A percentile compares a stretch with the other conserved stretches of the same genome.
phyloP scores from a whole-genome alignment of 148 eudicot species.

The Rhododendron griersonianum region DNA sequence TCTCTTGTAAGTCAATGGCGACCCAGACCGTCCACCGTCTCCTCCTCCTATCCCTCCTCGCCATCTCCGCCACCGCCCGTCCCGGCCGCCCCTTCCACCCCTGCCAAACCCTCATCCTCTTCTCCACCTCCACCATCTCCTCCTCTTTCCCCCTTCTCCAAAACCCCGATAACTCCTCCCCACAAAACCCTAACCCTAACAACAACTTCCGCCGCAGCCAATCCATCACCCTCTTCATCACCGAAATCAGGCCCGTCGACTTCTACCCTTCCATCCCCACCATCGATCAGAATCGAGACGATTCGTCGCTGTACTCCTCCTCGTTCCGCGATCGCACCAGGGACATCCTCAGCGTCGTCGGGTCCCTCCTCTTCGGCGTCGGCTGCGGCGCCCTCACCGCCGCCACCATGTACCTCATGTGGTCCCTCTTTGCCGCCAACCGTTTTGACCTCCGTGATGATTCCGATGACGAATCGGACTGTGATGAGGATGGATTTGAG shows the following conservation, averaged over 20 bases:
- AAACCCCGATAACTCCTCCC: conserved; percentile 17
- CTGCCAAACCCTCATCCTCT: conserved; percentile 49
- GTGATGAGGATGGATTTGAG: conserved; percentile 27
- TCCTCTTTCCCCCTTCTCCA: not conserved
- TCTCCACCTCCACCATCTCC: conserved; percentile 42
- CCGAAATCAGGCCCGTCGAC: conserved; percentile 25
- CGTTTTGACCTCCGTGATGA: conserved; percentile 30
- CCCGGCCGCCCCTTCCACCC: conserved; percentile 24
- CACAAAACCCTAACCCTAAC: conserved; percentile 18
- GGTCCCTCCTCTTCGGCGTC: conserved; percentile 69
- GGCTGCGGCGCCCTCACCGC: conserved; percentile 86
- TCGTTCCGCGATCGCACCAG: conserved; percentile 45
- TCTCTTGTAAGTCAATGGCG: conserved; percentile 31
- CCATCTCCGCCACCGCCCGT: conserved; percentile 38
- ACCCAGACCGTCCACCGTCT: conserved; percentile 11
- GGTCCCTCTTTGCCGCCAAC: conserved; percentile 50
- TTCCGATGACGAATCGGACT: conserved; percentile 22
- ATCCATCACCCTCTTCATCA: conserved; percentile 36
- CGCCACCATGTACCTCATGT: conserved; percentile 55
- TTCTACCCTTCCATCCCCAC: conserved; percentile 12
- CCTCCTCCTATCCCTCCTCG: conserved; percentile 24
- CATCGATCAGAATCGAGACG: not conserved
- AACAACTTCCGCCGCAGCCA: not conserved
- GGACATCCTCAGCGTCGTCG: conserved; percentile 67
- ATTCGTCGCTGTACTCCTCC: conserved; percentile 30